Evolutionary conservation across 306 rosid genomes (phyloP), one percentile per base, ranked within the genome.

Genomic region (Cicer arietinum): DNA sequence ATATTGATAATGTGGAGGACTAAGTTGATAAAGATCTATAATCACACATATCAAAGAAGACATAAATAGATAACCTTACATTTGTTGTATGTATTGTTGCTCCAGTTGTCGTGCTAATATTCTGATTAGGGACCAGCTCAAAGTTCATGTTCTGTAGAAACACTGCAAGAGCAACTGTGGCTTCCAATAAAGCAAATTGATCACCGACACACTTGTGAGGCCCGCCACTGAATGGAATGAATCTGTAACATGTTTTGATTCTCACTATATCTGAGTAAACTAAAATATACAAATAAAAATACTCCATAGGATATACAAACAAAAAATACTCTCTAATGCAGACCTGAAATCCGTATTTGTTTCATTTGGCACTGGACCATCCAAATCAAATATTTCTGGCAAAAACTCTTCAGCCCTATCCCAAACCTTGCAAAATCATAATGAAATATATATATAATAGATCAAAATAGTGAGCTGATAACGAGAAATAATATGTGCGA

Each of bases 131-230:
- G 73, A 92, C 95, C 56, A 90, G 83, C 83, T 92, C 97, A 59
- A 94, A 91, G 80, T 88, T 87, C 76, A 91, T 71, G 78, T 84
- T 77, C 85, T 92, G 97, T 44, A 94, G 62, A 85, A 94, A 94
- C 78, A 94, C 84, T 4, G 95, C 83, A 7, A 92, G 96, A 44
- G 97, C 86, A 79, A 90, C 96, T 17, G 77, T 85, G 44, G 97
- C 94, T 82, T 92, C 97, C 85, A 94, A 60, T 77, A 94, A 61
- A 42, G 97, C 99, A 67, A 94, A 94, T 81, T 94, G 99, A 81
- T 89, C 99, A 3, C 99, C 99, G 6, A 94, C 97, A 77, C 99
- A 94, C 80, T 94, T 94, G 42, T 96, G 95, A 10, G 97, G 93
- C 7, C 99, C 97, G 16, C 99, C 99, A 12, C 99, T 88, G 86